Base-by-base conservation (phyloP, 129 eudicot genomes). In the Flaveria ramosissima region DNA sequence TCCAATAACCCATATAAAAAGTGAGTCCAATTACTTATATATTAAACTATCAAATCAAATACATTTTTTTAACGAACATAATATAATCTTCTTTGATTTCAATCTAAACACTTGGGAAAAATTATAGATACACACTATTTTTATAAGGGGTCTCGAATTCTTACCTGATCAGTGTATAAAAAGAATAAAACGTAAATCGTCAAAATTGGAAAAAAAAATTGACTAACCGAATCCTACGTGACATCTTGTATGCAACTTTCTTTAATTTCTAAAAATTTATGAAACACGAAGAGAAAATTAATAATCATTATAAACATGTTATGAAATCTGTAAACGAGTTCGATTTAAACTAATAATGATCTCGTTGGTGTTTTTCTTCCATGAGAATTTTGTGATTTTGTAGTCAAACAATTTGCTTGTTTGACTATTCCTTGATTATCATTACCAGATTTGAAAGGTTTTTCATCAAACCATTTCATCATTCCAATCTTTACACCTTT, bases 401-500 rank as follows among this genome's bases (percentile, higher is more conserved):
- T 21, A 76, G 73, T 26, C 68, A 65, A 52, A 41, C 45, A 13
- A 71, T 84, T 86, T 61, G 63, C 72, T 11, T 47, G 61, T 61
- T 75, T 75, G 14, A 67, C 78, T n/a, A 30, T 72, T 6, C 20
- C 20, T 71, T 12, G 74, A 52, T 72, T 76, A 12, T 42, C 80
- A 27, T 71, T 69, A 13, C 83, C 76, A 26, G 86, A 78, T 59
- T 72, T 76, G 27, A 84, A 70, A 0, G 81, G 85, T 45, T 84
- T 82, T 62, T 86, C 91, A 24, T 82, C 95, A 72, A 72, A 80
- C 91, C 91, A 91, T 86, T 24, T 71, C 86, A 60, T 82, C 90
- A n/a, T 86, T 88, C 91, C 95, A 86, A 57, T 70, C 82, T 42
- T 86, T 73, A 75, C 86, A 84, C 89, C 95, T 42, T 42, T 1